Evolutionary conservation across 2,329 filamentous ascomycete genomes (phyloP), one percentile per base, ranked within the genome.

Genomic region (Scytalidium lignicola): DNA sequence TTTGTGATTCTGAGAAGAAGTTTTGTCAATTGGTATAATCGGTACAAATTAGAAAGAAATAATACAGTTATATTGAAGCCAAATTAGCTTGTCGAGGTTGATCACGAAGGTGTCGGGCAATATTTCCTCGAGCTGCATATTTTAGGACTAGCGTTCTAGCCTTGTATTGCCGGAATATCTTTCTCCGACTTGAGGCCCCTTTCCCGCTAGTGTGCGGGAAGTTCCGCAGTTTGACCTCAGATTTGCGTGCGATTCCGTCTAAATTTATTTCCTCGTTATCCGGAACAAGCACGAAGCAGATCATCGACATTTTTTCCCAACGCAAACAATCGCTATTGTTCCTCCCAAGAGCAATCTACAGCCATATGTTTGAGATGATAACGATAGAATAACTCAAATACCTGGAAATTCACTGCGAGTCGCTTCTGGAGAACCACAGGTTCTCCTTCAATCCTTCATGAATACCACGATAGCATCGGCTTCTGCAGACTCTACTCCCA

Each of bases 381-480:
- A 17, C 32, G 32, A 37, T 13, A 37, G 32, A 17, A 9, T 37
- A 26, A 15, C 15, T 9, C 32, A 5, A 37, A n/a, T 37, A 37
- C n/a, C 15, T 37, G 32, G n/a, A 37, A n/a, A 8, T n/a, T 37
- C 4, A 15, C n/a, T 7, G 13, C 32, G n/a, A 37, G 15, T 37
- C 13, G 26, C 15, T 13, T 37, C n/a, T 13, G 32, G 32, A n/a
- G 32, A 37, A 37, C 10, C 32, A 15, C n/a, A 5, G 10, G 7
- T 37, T 13, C 15, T n/a, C 32, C 32, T 13, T 37, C n/a, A 9
- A 37, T 43, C 29, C 56, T 59, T 56, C 55, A 64, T 64, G 62
- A 62, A 60, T 57, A 61, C 57, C 54, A 51, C 51, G 52, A 39
- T 57, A 41, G 40, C 32, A 15, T 32, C 56, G 48, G 49, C 50